Percentiles rank a stretch among this genome's conserved stretches.
Evolutionary conservation across 2,329 filamentous ascomycete species (phyloP).

Genomic region (Colletotrichum nymphaeae): DNA sequence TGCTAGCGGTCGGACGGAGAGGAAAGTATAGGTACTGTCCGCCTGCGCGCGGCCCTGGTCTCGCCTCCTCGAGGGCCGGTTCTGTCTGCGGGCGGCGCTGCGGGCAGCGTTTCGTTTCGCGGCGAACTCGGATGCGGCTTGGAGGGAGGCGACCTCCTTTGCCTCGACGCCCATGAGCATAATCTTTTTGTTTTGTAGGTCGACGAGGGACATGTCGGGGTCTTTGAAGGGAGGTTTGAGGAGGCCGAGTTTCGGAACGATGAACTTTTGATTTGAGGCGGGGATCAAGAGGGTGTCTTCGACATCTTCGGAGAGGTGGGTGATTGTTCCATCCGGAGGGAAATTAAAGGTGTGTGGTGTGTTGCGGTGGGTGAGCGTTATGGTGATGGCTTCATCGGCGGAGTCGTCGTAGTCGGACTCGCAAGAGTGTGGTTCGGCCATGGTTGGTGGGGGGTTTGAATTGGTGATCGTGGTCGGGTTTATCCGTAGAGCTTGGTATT

Average conservation of each 20-base stretch:
- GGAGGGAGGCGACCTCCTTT: conserved; percentile 67
- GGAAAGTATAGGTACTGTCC: conserved; percentile 83
- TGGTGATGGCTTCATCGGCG: conserved; percentile 47
- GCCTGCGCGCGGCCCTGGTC: conserved; percentile 55
- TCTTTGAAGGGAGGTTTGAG: conserved; percentile 74
- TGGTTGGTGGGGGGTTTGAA: conserved; percentile 11
- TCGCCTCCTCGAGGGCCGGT: conserved; percentile 51
- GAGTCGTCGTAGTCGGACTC: conserved; percentile 28
- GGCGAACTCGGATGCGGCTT: conserved; percentile 59
- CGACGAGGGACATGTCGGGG: conserved; percentile 58
- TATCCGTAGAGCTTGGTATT: conserved; percentile 7
- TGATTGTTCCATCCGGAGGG: conserved; percentile 57
- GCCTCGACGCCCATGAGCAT: conserved; percentile 73
- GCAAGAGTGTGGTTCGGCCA: conserved; percentile 34
- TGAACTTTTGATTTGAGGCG: conserved; percentile 73
- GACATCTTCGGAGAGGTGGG: conserved; percentile 71
- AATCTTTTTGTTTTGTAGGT: conserved; percentile 68
- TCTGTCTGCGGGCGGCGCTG: conserved; percentile 44
- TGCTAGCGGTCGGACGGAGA: conserved; percentile 77
- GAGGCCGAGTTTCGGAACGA: conserved; percentile 73
- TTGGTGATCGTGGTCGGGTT: neutral
- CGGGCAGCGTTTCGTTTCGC: conserved; percentile 59
- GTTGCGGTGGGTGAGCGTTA: conserved; percentile 61
- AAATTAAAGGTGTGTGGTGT: conserved; percentile 57
- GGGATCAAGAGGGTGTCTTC: conserved; percentile 69